Conservation (phyloP, 176 grass and related monocot genomes). For the Triticum monococcum region DNA sequence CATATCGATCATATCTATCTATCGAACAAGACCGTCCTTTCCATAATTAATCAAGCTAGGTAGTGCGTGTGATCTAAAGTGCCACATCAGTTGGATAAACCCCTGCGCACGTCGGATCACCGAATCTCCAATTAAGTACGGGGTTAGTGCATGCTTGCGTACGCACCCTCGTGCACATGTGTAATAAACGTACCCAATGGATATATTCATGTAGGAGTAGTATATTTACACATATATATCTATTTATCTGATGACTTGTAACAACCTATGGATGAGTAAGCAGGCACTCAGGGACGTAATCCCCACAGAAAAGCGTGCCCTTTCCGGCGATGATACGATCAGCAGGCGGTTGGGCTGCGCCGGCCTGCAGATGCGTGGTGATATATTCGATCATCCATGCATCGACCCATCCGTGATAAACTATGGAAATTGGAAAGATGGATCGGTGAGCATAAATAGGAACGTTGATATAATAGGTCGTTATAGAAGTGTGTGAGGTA, state of each 20-base stretch:
- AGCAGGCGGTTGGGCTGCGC: too few species aligned
- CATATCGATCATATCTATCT: background rate
- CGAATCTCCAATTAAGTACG: constrained; percentile 24
- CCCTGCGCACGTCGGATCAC: constrained; percentile 3
- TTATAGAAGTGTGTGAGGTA: too few species aligned
- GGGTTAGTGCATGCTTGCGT: constrained; percentile 24
- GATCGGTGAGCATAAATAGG: background rate
- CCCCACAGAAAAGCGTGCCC: background rate
- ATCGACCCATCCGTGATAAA: background rate
- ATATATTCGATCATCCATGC: background rate
- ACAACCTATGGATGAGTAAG: constrained; percentile 29
- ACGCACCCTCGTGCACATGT: background rate
- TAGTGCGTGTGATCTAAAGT: constrained; percentile 6
- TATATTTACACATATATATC: background rate
- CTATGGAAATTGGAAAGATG: background rate
- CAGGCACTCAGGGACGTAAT: constrained; percentile 27
- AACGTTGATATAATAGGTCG: background rate
- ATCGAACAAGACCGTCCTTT: background rate
- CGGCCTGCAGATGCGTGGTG: background rate
- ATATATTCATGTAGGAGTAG: background rate
- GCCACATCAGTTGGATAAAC: constrained; percentile 59
- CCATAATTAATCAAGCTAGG: too few species aligned
- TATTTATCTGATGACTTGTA: constrained; percentile 29
- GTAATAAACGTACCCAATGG: background rate
- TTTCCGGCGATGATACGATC: constrained; percentile 26